phyloP scores from a whole-genome alignment of 495 filamentous ascomycete species.

The Aspergillus sclerotioniger region DNA sequence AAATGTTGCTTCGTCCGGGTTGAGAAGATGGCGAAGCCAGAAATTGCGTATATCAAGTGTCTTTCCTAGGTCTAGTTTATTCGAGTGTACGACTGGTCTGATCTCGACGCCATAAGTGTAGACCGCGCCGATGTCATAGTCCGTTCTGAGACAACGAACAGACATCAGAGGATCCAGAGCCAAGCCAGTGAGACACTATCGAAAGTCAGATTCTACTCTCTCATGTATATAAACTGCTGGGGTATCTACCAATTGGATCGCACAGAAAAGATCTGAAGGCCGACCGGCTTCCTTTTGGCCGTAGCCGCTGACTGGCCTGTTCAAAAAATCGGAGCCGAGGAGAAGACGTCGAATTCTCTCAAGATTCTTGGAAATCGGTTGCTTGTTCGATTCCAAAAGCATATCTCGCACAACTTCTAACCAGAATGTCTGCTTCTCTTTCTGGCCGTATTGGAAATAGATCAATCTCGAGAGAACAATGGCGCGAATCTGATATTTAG shows the following conservation, averaged over 20 bases:
- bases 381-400: conserved; percentile 19
- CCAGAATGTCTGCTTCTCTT: conserved; percentile 28
- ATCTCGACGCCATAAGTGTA: conserved; percentile 21
- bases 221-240: neutral
- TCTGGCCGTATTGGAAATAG: conserved; percentile 18
- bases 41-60: conserved; percentile 38
- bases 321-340: conserved; percentile 22
- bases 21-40: conserved; percentile 38
- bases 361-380: conserved; percentile 25
- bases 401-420: conserved; percentile 30
- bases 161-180: conserved; percentile 25
- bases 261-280: conserved; percentile 26
- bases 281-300: conserved; percentile 1
- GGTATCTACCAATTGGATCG: conserved; percentile 31
- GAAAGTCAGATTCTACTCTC: conserved; percentile 27
- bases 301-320: conserved; percentile 18
- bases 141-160: conserved; percentile 25
- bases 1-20: conserved; percentile 24
- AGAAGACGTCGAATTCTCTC: conserved; percentile 20
- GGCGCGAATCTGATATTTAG: conserved; percentile 33
- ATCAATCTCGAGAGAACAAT: conserved; percentile 25
- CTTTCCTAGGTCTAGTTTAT: conserved; percentile 15
- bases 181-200: conserved; percentile 31
- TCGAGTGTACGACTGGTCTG: conserved; percentile 14
- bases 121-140: conserved; percentile 31